phyloP scores from a whole-genome alignment of 2,329 filamentous ascomycete genomes.

The Penicillium sp. region DNA sequence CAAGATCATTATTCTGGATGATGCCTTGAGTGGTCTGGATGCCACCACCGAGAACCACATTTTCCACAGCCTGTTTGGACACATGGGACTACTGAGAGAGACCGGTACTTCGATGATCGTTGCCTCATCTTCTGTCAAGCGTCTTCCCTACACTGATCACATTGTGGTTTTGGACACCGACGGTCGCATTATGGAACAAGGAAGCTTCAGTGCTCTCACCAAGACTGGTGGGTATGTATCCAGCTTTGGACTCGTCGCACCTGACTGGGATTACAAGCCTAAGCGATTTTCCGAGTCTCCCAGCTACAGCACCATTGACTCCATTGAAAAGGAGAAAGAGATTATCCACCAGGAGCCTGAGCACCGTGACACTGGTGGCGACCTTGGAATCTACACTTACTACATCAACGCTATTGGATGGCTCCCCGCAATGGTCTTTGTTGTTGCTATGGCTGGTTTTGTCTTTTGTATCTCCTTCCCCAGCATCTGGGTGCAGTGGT shows the following conservation, averaged over 20 bases:
- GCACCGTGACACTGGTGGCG: conserved; percentile 32
- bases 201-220: conserved; percentile 39
- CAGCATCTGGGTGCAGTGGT: conserved; percentile 46
- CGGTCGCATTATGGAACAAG: conserved; percentile 44
- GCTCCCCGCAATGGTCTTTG: conserved; percentile 35
- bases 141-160: conserved; percentile 44
- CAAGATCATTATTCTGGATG: conserved; percentile 52
- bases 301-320: conserved; percentile 18
- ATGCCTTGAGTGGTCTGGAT: conserved; percentile 55
- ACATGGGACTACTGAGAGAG: conserved; percentile 46
- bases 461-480: conserved; percentile 45
- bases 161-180: conserved; percentile 41
- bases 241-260: conserved; percentile 35
- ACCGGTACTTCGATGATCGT: conserved; percentile 42
- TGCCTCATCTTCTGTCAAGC: conserved; percentile 40
- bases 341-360: conserved; percentile 18
- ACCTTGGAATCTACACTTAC: conserved; percentile 44
- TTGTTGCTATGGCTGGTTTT: conserved; percentile 38
- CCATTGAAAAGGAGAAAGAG: conserved; percentile 20
- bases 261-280: conserved; percentile 33
- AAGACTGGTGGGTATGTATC: conserved; percentile 42
- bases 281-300: conserved; percentile 20
- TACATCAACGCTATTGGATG: conserved; percentile 41
- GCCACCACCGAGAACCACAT: conserved; percentile 50
- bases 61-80: conserved; percentile 49